These are phyloP conservation scores for Arxiozyma slooffiae DNA, from an alignment of 1,139 yeast genomes.

Conservation along the genomic window DNA sequence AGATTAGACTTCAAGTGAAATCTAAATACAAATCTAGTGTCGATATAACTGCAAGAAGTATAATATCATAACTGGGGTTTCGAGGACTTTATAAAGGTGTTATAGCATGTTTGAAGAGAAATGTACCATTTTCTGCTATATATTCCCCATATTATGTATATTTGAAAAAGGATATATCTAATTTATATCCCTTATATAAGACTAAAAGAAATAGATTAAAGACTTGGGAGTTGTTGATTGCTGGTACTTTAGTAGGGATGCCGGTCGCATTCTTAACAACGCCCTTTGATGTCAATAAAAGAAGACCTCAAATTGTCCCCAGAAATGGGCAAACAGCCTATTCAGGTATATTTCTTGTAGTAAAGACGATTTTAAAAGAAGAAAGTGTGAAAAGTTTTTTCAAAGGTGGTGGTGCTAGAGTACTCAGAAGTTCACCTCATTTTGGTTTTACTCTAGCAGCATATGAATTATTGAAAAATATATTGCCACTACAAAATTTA, in stretches of 20 bases:
- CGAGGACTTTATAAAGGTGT: constrained; percentile 89
- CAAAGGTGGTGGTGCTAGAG: constrained; percentile 95
- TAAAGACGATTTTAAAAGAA: constrained; percentile 59
- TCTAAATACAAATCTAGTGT: constrained; percentile 44
- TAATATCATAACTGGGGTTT: constrained; percentile 71
- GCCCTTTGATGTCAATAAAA: constrained; percentile 93
- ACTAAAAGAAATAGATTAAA: constrained; percentile 43
- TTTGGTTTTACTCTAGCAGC: constrained; percentile 96
- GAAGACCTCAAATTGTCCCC: constrained; percentile 83
- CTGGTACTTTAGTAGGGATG: constrained; percentile 96
- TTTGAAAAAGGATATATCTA: constrained; percentile 69
- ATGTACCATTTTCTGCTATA: constrained; percentile 93
- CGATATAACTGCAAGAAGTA: constrained; percentile 52
- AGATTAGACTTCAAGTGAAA: constrained; percentile 89
- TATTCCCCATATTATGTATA: constrained; percentile 97
- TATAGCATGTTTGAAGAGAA: constrained; percentile 82
- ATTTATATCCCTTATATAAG: constrained; percentile 61
- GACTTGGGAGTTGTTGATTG: constrained; percentile 71
- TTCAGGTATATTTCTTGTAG: constrained; percentile 69
- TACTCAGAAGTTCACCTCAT: constrained; percentile 91
- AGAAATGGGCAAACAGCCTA: constrained; percentile 70
- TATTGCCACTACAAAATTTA: constrained; percentile 27
- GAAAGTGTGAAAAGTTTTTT: constrained; percentile 79
- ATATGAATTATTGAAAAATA: constrained; percentile 69
- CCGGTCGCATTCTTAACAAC: constrained; percentile 96